phyloP scores from a whole-genome alignment of 495 filamentous ascomycete genomes.

The Cladorrhinum samala region DNA sequence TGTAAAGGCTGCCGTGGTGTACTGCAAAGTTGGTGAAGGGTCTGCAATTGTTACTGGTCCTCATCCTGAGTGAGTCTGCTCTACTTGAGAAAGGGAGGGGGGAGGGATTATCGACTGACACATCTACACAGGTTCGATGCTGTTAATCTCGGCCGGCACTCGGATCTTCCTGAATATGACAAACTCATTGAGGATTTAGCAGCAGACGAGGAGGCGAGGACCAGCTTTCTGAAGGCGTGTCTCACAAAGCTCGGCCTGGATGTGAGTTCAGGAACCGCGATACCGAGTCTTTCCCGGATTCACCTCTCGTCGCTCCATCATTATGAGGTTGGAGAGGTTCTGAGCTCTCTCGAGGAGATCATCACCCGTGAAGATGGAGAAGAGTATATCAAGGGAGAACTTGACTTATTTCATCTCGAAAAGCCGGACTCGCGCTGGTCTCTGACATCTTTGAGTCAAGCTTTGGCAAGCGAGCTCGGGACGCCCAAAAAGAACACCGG shows the following conservation, averaged over 20 bases:
- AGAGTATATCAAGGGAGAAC: constrained; percentile 75
- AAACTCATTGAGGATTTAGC: constrained; percentile 61
- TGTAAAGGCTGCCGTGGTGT: constrained; percentile 71
- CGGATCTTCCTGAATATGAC: constrained; percentile 57
- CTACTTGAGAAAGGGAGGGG: not conserved
- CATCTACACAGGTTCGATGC: constrained; percentile 64
- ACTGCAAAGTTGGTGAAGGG: constrained; percentile 83
- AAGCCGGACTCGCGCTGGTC: constrained; percentile 56
- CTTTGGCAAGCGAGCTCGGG: constrained; percentile 24
- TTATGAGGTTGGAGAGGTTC: constrained; percentile 57
- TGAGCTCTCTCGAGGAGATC: constrained; percentile 59
- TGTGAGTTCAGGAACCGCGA: constrained; percentile 60
- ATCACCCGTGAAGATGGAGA: constrained; percentile 60
- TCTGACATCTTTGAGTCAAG: constrained; percentile 29
- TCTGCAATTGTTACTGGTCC: constrained; percentile 75
- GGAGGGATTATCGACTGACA: not conserved
- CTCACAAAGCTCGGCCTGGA: constrained; percentile 77
- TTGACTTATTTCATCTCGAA: constrained; percentile 78
- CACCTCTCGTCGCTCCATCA: constrained; percentile 72
- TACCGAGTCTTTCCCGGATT: constrained; percentile 78
- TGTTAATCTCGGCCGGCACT: constrained; percentile 61
- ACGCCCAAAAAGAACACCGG: constrained; percentile 17
- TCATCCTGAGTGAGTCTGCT: constrained; percentile 85
- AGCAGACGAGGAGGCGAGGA: constrained; percentile 64
- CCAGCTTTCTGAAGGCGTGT: constrained; percentile 74